Percentiles rank a stretch among this genome's conserved stretches.
These are phyloP conservation scores for Coprinopsis marcescibilis DNA, from an alignment of 768 basidiomycete genomes.

Conservation along the genomic window DNA sequence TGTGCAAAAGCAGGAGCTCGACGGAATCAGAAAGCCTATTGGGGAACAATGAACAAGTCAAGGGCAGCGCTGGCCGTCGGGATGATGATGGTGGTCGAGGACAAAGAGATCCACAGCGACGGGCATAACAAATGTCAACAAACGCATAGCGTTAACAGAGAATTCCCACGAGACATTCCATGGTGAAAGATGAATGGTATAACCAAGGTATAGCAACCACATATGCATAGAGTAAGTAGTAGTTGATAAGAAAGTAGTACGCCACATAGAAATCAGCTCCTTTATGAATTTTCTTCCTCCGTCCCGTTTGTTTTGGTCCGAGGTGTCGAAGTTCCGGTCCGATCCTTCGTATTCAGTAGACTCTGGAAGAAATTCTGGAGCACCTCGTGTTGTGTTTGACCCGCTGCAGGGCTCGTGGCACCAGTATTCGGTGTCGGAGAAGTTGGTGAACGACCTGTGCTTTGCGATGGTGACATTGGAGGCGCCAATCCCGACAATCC, in stretches of 20 bases:
- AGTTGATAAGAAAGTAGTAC: slow-evolving; percentile 3
- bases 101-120: slow-evolving; percentile 20
- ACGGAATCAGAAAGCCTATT: background rate
- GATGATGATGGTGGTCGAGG: slow-evolving; percentile 23
- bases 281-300: slow-evolving; percentile 32
- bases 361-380: slow-evolving; percentile 87
- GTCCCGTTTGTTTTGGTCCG: slow-evolving; percentile 18
- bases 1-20: background rate
- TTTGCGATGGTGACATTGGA: slow-evolving; percentile 23
- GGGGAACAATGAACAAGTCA: background rate
- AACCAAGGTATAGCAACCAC: background rate
- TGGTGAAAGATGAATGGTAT: background rate
- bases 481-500: slow-evolving; percentile 36
- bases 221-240: background rate
- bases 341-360: slow-evolving; percentile 65
- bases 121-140: slow-evolving; percentile 31
- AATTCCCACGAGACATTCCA: slow-evolving; percentile 2
- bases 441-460: slow-evolving; percentile 29
- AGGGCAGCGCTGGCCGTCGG: slow-evolving; percentile 8
- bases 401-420: slow-evolving; percentile 22
- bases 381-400: slow-evolving; percentile 73
- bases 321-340: slow-evolving; percentile 25
- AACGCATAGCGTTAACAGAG: slow-evolving; percentile 9
- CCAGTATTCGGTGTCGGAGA: slow-evolving; percentile 27
- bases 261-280: slow-evolving; percentile 6